Base-by-base conservation (phyloP, 345 rosid genomes). In the Acer saccharum region DNA sequence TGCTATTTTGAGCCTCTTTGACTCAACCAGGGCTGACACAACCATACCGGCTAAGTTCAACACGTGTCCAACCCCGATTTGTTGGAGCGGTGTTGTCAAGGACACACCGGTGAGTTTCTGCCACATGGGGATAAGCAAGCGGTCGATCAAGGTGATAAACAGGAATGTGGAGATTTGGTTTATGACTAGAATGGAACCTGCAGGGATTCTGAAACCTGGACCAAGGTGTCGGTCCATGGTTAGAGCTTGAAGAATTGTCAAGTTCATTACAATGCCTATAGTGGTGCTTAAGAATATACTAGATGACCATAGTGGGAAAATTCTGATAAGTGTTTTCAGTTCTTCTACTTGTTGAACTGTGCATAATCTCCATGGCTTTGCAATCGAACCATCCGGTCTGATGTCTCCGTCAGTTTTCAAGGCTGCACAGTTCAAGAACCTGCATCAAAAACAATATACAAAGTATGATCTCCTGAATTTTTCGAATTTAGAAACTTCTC, bases 301-400 rank as follows among this genome's bases (percentile, higher is more conserved):
- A 13, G 81, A 18, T 68, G 87, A 72, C 79, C 83, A 84, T 4
- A 84, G 54, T 17, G 92, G 94, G 29, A 81, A 65, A 66, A 89
- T 79, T 68, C 75, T 82, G 13, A 89, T 20, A 9, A 92, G 50
- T 13, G 77, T 58, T 77, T 90, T 92, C 9, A 89, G 82, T 79
- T 90, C 89, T 76, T 89, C 97, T 55, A 89, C 93, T 82, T 90
- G 89, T 29, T 86, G 87, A 58, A 88, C 85, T 4, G 88, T 70
- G 76, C 90, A 86, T 27, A 90, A 65, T 68, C 86, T 88, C 92
- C 93, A 88, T 3, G 70, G 79, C 66, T 68, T 87, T 18, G 77
- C 68, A 14, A 76, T 48, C 7, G 83, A 71, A 27, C 77, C 83
- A 7, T 86, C 87, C 8, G 75, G 60, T 54, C 73, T 64, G 0